A percentile compares a stretch with the other conserved stretches of the same genome.
Evolutionary conservation across 768 basidiomycete genomes (phyloP).

Genomic region (Leucocoprinus leucothites): DNA sequence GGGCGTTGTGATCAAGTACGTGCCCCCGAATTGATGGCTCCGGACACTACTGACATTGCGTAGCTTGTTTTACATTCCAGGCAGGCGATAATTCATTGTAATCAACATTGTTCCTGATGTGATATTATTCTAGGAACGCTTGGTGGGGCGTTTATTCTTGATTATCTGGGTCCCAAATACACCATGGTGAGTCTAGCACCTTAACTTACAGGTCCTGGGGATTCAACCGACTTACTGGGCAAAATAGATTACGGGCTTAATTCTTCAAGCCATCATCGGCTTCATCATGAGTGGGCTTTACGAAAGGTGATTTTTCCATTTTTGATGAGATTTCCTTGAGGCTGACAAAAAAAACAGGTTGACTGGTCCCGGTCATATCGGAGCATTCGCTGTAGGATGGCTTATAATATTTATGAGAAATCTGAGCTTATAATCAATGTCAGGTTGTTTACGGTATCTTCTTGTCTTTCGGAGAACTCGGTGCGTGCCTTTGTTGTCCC

Average conservation of each 20-base stretch:
- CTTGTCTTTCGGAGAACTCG: conserved; percentile 84
- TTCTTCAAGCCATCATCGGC: conserved; percentile 69
- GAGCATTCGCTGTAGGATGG: conserved; percentile 64
- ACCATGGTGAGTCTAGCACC: conserved; percentile 53
- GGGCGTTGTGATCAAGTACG: conserved; percentile 82
- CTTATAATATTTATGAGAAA: not conserved
- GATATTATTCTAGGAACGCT: conserved; percentile 55
- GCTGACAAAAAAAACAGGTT: conserved; percentile 34
- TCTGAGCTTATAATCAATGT: not conserved
- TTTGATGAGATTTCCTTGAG: not conserved
- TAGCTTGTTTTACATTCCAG: conserved; percentile 39
- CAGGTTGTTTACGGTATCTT: conserved; percentile 89
- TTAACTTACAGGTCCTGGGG: not conserved
- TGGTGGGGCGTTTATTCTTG: conserved; percentile 72
- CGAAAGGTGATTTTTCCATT: conserved; percentile 30
- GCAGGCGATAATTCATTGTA: conserved; percentile 14
- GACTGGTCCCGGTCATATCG: conserved; percentile 53
- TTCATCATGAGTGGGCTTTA: conserved; percentile 92
- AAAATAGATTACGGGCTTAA: conserved; percentile 59
- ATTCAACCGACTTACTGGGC: not conserved
- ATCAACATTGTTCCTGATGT: conserved; percentile 28
- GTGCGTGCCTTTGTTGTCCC: conserved; percentile 29
- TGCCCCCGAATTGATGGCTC: not conserved
- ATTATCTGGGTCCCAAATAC: conserved; percentile 71
- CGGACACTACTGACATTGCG: not conserved